A percentile compares a stretch with the other conserved stretches of the same genome.
phyloP scores from a whole-genome alignment of 2,329 filamentous ascomycete species.

The Capronia epimyces region DNA sequence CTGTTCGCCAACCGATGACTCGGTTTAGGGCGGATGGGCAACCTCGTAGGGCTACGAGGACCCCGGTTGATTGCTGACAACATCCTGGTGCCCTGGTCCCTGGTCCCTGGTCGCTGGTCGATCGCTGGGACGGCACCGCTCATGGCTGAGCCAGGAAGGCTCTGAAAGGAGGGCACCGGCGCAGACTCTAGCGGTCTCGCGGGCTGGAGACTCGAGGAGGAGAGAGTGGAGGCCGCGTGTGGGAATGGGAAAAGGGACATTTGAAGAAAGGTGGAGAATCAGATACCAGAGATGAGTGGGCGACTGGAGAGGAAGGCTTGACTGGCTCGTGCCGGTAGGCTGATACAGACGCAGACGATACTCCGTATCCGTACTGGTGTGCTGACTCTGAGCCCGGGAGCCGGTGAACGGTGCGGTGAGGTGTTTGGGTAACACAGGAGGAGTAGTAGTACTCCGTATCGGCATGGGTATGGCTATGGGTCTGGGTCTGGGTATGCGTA shows the following conservation, averaged over 20 bases:
- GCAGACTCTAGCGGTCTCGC: not conserved
- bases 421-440: slow-evolving; percentile 6
- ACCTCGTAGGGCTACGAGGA: slow-evolving; percentile 22
- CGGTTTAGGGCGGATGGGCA: slow-evolving; percentile 14
- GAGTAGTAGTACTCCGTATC: too few species aligned
- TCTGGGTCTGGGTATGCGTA: too few species aligned
- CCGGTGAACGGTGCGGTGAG: slow-evolving; percentile 16
- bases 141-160: slow-evolving; percentile 4
- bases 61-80: slow-evolving; percentile 21
- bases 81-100: slow-evolving; percentile 8
- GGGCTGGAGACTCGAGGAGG: not conserved
- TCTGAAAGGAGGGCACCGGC: not conserved
- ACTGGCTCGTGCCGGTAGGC: slow-evolving; percentile 8
- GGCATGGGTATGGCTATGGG: too few species aligned
- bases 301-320: not conserved
- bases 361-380: slow-evolving; percentile 15
- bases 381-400: not conserved
- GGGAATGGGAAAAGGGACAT: not conserved
- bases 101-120: too few species aligned
- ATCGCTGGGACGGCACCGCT: slow-evolving; percentile 2
- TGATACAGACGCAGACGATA: slow-evolving; percentile 20
- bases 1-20: not conserved
- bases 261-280: slow-evolving; percentile 1
- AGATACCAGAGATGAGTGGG: not conserved
- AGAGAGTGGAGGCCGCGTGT: not conserved